These are phyloP conservation scores for Fusarium sp. DNA, from an alignment of 2,329 filamentous ascomycete species.

Conservation along the genomic window DNA sequence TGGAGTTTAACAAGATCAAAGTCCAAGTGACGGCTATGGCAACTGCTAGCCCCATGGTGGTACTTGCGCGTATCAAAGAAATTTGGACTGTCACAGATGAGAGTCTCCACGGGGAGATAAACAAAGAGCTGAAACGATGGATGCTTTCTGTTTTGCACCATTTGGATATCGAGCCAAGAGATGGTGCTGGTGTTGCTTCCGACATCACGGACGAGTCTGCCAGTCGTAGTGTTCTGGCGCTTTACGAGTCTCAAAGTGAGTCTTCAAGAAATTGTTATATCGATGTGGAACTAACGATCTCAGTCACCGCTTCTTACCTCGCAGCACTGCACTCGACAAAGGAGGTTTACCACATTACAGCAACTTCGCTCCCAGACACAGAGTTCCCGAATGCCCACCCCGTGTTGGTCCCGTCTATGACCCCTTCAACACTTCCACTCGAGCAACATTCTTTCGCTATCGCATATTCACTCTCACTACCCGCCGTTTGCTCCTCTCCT, in stretches of 20 bases:
- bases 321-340: slow-evolving; percentile 55
- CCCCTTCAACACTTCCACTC: slow-evolving; percentile 51
- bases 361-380: slow-evolving; percentile 52
- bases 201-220: not conserved
- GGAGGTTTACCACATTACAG: slow-evolving; percentile 60
- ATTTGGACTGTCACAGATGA: slow-evolving; percentile 31
- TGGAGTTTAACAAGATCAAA: slow-evolving; percentile 20
- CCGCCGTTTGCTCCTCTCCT: slow-evolving; percentile 65
- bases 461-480: slow-evolving; percentile 65
- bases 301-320: slow-evolving; percentile 63
- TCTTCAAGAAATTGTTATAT: accelerated
- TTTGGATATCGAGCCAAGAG: slow-evolving; percentile 50
- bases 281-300: not conserved
- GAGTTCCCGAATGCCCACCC: slow-evolving; percentile 55
- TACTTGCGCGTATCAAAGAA: slow-evolving; percentile 65
- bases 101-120: slow-evolving; percentile 46
- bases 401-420: slow-evolving; percentile 52
- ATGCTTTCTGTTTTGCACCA: slow-evolving; percentile 68
- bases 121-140: slow-evolving; percentile 68
- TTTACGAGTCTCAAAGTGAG: slow-evolving; percentile 64
- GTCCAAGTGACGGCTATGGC: slow-evolving; percentile 38
- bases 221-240: slow-evolving; percentile 55
- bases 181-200: slow-evolving; percentile 20
- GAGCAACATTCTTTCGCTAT: slow-evolving; percentile 58
- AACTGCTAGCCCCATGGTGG: slow-evolving; percentile 47